Evolutionary conservation across 2,329 filamentous ascomycete species (phyloP).

Genomic region (Cladosporium velox): DNA sequence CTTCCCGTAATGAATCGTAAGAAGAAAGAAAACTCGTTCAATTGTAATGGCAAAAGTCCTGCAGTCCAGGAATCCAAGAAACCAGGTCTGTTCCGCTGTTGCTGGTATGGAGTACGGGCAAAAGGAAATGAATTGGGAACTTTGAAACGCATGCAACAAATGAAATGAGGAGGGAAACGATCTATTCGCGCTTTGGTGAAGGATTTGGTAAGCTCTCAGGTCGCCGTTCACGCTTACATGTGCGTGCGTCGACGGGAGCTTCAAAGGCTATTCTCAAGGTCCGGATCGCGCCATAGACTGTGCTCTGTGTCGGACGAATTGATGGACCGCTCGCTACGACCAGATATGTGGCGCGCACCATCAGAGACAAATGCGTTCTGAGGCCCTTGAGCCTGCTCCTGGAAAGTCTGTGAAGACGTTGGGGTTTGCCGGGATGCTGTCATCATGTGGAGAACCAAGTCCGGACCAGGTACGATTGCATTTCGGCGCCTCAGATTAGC

Average conservation of each 20-base stretch:
- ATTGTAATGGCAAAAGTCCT: background rate
- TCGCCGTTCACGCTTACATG: background rate
- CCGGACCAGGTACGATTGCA: background rate
- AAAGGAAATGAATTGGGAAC: background rate
- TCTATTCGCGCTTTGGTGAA: background rate
- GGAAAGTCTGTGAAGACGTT: background rate
- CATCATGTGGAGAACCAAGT: background rate
- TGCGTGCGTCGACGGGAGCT: background rate
- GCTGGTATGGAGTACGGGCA: background rate
- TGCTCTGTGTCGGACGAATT: background rate
- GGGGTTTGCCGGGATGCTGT: background rate
- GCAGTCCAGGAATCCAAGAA: background rate
- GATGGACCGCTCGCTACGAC: background rate
- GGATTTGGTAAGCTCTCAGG: background rate
- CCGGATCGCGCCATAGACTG: background rate
- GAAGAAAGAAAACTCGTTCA: background rate
- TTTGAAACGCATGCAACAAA: background rate
- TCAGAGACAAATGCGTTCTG: background rate
- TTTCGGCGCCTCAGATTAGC: background rate
- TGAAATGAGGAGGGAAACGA: background rate
- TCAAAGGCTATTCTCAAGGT: constrained; percentile 4
- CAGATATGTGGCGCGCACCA: background rate
- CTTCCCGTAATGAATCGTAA: background rate
- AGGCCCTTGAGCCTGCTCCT: background rate
- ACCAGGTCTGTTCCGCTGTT: background rate